phyloP scores from a whole-genome alignment of 306 rosid genomes.

The Astragalus glycyphyllos region DNA sequence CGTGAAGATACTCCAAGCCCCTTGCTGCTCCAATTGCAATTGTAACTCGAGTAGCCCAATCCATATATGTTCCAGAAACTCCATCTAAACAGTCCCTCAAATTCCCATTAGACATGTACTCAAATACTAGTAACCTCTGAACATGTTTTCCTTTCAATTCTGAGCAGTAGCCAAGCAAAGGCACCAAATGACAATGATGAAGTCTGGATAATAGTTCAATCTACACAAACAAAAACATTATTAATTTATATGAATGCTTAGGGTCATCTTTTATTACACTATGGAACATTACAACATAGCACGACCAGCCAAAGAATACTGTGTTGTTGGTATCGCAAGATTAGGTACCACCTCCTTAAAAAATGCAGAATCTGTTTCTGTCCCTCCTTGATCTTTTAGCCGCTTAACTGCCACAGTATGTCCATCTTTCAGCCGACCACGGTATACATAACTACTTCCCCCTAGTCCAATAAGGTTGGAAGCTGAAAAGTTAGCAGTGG shows the following conservation, averaged over 20 bases:
- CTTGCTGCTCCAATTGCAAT: slow-evolving; percentile 95
- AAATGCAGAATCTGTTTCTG: slow-evolving; percentile 75
- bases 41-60: slow-evolving; percentile 82
- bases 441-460: slow-evolving; percentile 94
- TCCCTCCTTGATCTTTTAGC: slow-evolving; percentile 71
- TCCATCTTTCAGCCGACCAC: slow-evolving; percentile 75
- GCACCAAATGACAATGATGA: slow-evolving; percentile 94
- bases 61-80: slow-evolving; percentile 61
- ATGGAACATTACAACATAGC: slow-evolving; percentile 1
- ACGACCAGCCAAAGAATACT: slow-evolving; percentile 37
- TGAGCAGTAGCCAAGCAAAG: slow-evolving; percentile 90
- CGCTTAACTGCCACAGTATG: slow-evolving; percentile 85
- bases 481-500: slow-evolving; percentile 75
- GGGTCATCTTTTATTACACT: neutral
- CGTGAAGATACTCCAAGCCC: slow-evolving; percentile 99
- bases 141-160: slow-evolving; percentile 79
- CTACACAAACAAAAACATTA: slow-evolving; percentile 51
- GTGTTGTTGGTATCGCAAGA: slow-evolving; percentile 25
- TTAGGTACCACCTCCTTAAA: slow-evolving; percentile 74
- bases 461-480: slow-evolving; percentile 91
- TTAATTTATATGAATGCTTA: neutral
- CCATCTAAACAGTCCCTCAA: slow-evolving; percentile 90
- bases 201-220: slow-evolving; percentile 91
- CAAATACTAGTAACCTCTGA: slow-evolving; percentile 86
- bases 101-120: slow-evolving; percentile 83